Evolutionary conservation across 2,329 filamentous ascomycete species (phyloP).

Genomic region (Arthrobotrys sinensis): DNA sequence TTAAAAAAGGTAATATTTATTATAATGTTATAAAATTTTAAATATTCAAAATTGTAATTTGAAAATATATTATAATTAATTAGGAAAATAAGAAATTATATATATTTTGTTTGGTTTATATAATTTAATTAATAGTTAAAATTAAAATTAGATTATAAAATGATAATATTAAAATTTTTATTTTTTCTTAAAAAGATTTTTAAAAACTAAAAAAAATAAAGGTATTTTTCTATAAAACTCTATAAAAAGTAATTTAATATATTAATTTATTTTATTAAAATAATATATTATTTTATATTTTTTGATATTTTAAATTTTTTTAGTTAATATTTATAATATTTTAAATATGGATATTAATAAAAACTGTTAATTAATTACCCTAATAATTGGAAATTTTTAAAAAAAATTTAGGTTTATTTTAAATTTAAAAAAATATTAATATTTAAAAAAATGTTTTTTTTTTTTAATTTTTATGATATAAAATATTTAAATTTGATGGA

Average conservation of each 20-base stretch:
- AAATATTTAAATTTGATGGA: background rate
- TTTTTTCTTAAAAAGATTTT: conserved; percentile 2
- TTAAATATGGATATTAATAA: background rate
- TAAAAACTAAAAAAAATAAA: background rate
- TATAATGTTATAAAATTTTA: background rate
- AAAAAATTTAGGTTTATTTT: background rate
- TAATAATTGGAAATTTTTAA: background rate
- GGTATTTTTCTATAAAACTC: no score
- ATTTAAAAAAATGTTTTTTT: background rate
- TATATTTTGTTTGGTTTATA: background rate
- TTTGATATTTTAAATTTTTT: background rate
- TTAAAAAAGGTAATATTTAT: background rate
- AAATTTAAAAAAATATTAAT: conserved; percentile 6
- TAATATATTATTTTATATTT: conserved; percentile 1
- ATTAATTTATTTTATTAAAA: background rate
- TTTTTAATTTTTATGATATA: conserved; percentile 6
- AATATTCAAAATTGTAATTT: background rate
- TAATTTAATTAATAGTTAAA: background rate
- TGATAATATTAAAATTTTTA: background rate
- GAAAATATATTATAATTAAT: background rate
- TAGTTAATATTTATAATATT: background rate
- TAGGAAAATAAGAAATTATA: background rate
- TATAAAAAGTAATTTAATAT: background rate
- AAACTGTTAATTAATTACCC: background rate
- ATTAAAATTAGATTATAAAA: background rate